Evolutionary conservation across 2,329 filamentous ascomycete species (phyloP), one percentile per base, ranked within the genome.

Genomic region (Keithomyces neogunnii): DNA sequence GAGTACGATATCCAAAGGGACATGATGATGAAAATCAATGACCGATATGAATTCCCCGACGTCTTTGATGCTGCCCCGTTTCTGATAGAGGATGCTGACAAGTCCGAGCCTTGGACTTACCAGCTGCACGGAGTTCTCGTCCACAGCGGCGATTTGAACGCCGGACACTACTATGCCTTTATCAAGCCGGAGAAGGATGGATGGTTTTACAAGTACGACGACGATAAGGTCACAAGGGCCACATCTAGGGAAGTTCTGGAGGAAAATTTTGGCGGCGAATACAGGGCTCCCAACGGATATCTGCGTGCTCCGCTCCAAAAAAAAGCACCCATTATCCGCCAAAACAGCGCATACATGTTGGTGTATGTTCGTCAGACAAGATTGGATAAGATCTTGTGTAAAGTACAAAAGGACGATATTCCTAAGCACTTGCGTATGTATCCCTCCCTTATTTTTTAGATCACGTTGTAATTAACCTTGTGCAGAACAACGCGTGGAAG

Each of bases 1-100:
- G 90, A 99, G 66, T 99, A 99, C 70, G 93, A 99, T 69, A 88
- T 96, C 62, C 86, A 95, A 59, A 84, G 89, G 60, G 92, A 97
- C 64, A 90, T 89, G 57, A 96, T 97, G 88, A 96, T 95, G 86
- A 99, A 99, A 72, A 90, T 99, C 66, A 95, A 95, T 62, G 89
- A 95, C 61, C 84, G 89, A 52, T 92, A 93, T 71, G 89, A 95
- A 62, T 95, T 93, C 58, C 89, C 89, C 1, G 88, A 95, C 54
- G 72, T 81, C 51, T 89, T 90, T 62, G 88, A 95, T 63, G 89
- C 91, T 5, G 76, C 88, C 0, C 90, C 90, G 0, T 99, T 93
- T 65, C 81, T 99, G 26, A 86, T 89, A 10, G 85, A 89, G 29
- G 85, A 89, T 54, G 89, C 89, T 30, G 91, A 96, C 66, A 87